Conservation (phyloP, 2,329 filamentous ascomycete genomes). For the Aurifilum marmelostoma region DNA sequence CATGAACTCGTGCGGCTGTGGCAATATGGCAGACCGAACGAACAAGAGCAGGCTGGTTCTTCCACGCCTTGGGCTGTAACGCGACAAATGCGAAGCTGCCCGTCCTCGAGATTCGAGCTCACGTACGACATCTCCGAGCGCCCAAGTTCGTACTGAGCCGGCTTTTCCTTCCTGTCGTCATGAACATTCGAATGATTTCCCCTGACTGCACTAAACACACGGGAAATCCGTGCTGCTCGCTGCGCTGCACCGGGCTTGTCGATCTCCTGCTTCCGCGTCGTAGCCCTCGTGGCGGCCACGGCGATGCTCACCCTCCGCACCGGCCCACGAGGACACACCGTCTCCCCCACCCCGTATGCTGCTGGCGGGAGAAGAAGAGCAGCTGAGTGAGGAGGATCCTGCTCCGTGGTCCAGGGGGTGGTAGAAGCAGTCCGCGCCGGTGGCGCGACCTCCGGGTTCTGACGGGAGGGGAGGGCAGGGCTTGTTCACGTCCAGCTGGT, state of each 20-base stretch:
- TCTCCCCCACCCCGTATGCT: neutral
- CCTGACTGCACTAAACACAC: neutral
- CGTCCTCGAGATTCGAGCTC: neutral
- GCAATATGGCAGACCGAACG: neutral
- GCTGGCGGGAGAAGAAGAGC: neutral
- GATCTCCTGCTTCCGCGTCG: neutral
- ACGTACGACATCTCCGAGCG: neutral
- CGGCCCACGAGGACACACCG: neutral
- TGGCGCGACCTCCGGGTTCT: neutral
- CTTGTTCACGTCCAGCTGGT: neutral
- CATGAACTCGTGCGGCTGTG: neutral
- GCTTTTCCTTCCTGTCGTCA: neutral
- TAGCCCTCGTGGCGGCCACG: neutral
- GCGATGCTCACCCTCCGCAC: neutral
- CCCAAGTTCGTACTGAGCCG: neutral
- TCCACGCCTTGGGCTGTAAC: neutral
- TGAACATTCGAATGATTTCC: neutral
- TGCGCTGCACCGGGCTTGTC: neutral
- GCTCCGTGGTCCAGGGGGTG: neutral
- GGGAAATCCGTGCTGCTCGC: neutral
- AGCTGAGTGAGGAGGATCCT: neutral
- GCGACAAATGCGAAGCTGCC: neutral
- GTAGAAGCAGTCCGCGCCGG: neutral
- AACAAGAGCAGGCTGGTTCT: no score
- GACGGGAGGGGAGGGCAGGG: constrained; percentile 1